Base-by-base conservation (phyloP, 2,329 filamentous ascomycete species). In the Ophiocordyceps camponoti-saundersi region DNA sequence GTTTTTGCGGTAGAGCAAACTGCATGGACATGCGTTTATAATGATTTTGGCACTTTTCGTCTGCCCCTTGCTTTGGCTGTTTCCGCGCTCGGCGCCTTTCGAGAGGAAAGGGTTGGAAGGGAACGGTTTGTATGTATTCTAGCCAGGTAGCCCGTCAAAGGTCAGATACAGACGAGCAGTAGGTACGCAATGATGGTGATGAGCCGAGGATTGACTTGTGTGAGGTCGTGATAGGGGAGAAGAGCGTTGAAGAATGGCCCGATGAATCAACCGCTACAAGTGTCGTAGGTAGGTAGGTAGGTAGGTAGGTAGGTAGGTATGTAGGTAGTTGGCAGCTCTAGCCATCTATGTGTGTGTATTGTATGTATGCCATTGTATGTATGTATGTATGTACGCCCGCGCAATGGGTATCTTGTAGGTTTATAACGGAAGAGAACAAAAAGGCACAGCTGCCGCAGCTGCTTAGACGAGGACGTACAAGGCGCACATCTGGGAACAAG, bases 401-500 rank as follows among this genome's bases (percentile, higher is more conserved):
- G n/a, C 6, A 40, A 40, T 40, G 36, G 36, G 36, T 40, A 40
- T 40, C 36, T 40, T 20, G 16, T 18, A 20, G n/a, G 36, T 12
- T 40, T 20, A 40, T 40, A 18, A 16, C 15, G n/a, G 15, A 39
- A 7, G 15, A 18, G 7, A n/a, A n/a, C n/a, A n/a, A n/a, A n/a
- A n/a, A n/a, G n/a, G n/a, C n/a, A n/a, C n/a, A n/a, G n/a, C n/a
- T n/a, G n/a, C 23, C 23, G 26, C 11, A 10, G 26, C 26, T 26
- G 23, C 8, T 26, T 41, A 48, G 0, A 48, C 41, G n/a, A 48
- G 26, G 6, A 75, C 71, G 51, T 75, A 75, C 16, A 75, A 64
- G 5, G 71, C 70, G 53, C 71, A 75, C 42, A 74, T 74, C 70
- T 73, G 41, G 26, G 26, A n/a, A n/a, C 3, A 8, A 6, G 2